These are phyloP conservation scores for Panus rudis DNA, from an alignment of 768 basidiomycete genomes.

Conservation along the genomic window DNA sequence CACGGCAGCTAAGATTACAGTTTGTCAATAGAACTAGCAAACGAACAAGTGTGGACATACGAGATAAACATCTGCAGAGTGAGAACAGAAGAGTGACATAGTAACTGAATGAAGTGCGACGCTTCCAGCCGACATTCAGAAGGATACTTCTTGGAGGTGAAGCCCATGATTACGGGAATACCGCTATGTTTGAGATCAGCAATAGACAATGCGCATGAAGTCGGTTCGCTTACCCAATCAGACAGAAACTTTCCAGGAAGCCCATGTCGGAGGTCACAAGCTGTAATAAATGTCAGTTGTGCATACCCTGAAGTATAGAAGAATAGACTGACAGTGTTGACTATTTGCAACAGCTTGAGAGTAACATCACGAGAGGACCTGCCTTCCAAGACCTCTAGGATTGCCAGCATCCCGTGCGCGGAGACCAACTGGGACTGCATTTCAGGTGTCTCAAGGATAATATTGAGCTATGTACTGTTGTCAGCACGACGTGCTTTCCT, in stretches of 20 bases:
- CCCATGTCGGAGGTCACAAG: conserved; percentile 62
- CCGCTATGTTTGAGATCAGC: conserved; percentile 41
- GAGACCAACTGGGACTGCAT: conserved; percentile 86
- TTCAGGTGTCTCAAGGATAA: conserved; percentile 75
- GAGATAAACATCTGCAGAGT: conserved; percentile 99
- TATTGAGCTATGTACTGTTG: conserved; percentile 49
- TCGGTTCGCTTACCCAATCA: conserved; percentile 57
- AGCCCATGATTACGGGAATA: conserved; percentile 94
- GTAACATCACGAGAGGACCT: conserved; percentile 81
- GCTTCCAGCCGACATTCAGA: conserved; percentile 93
- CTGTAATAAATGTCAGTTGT: conserved; percentile 16
- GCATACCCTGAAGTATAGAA: neutral
- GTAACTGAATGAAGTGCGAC: conserved; percentile 86
- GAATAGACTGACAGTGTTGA: conserved; percentile 60
- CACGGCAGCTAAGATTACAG: conserved; percentile 65
- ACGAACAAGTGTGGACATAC: conserved; percentile 40
- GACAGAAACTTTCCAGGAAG: conserved; percentile 90
- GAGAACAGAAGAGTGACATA: conserved; percentile 88
- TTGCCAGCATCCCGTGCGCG: conserved; percentile 91
- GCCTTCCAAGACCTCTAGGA: conserved; percentile 88
- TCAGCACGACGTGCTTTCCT: conserved; percentile 1
- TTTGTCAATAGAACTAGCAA: neutral
- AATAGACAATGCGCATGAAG: neutral
- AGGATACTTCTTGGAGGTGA: conserved; percentile 91
- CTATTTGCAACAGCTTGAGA: conserved; percentile 77